A percentile compares a stretch with the other conserved stretches of the same genome.
Evolutionary conservation across 176 grass and related monocot genomes (phyloP).

Genomic region (Alopecurus myosuroides): DNA sequence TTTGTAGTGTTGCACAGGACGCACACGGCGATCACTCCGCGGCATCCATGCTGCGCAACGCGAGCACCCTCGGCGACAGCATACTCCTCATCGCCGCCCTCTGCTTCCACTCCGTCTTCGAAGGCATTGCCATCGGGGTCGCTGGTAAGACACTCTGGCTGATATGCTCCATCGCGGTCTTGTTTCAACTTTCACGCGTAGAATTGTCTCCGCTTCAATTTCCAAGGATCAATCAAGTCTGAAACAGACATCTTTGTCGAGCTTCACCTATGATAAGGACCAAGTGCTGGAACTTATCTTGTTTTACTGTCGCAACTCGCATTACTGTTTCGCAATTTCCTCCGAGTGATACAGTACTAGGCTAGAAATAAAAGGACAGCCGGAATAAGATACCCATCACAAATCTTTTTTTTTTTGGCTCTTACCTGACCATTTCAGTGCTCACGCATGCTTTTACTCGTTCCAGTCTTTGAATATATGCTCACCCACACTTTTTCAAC

Average conservation of each 20-base stretch:
- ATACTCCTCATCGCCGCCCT: conserved; percentile 75
- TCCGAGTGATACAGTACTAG: not conserved
- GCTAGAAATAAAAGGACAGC: not conserved
- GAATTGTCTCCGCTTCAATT: not conserved
- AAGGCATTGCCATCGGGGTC: conserved; percentile 93
- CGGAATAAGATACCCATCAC: not conserved
- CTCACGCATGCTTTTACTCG: conserved; percentile 14
- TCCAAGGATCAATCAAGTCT: not conserved
- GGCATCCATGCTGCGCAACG: conserved; percentile 60
- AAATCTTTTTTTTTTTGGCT: not conserved
- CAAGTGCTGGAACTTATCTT: not conserved
- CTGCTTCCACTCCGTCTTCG: conserved; percentile 98
- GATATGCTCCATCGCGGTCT: not conserved
- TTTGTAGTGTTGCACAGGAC: not conserved
- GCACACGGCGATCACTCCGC: conserved; percentile 31
- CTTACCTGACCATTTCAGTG: conserved; percentile 1
- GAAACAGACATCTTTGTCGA: not conserved
- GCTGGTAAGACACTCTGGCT: conserved; percentile 33
- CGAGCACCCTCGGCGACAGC: conserved; percentile 74
- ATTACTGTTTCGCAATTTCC: not conserved
- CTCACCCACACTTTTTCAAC: not conserved
- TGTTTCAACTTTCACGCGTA: not conserved
- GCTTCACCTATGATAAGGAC: not conserved
- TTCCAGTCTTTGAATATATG: not conserved
- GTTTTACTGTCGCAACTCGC: not conserved